Evolutionary conservation across 805 yeast species (phyloP), one percentile per base, ranked within the genome.

Genomic region (Pichia sporocuriosa): DNA sequence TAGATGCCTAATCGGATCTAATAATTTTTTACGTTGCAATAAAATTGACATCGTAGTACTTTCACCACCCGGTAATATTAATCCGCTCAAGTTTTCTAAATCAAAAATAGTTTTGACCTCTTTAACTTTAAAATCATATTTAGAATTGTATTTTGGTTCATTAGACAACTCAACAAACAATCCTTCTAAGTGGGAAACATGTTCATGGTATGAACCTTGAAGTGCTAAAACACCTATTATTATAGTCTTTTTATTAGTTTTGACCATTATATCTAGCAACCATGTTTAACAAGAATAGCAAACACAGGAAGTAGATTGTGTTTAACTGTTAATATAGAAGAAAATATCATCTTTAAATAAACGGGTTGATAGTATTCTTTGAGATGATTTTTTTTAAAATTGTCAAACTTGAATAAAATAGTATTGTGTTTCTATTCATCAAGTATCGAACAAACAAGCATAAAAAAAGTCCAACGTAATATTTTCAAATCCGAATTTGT

Each of bases 191-290:
- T 72, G 76, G 3, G 65, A 58, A 6, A 79, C 61, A 56, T 84
- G 94, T 53, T 84, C 94, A 15, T 64, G 57, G 54, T 82, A 84
- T 0, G 93, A 89, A 6, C 94, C 94, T 56, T 84, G 94, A 16
- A 84, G 68, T 0, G 90, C 84, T 39, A 84, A 59, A 1, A 84
- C 88, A 4, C 94, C 94, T 10, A 84, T 67, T 3, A 54, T 57
- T 13, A 59, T 37, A 4, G 13, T 11, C 3, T 12, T 26, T 22
- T 28, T 28, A 15, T 27, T 20, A 3, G 23, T 30, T 22, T 11
- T 27, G 24, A 19, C 12, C 15, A 22, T 23, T 35, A 5, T n/a
- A n/a, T n/a, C n/a, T n/a, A n/a, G n/a, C n/a, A n/a, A n/a, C n/a
- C n/a, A n/a, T n/a, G n/a, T n/a, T n/a, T n/a, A n/a, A n/a, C n/a